Evolutionary conservation across 2,329 filamentous ascomycete species (phyloP), one percentile per base, ranked within the genome.

Genomic region (Phyllosticta capitalensis): DNA sequence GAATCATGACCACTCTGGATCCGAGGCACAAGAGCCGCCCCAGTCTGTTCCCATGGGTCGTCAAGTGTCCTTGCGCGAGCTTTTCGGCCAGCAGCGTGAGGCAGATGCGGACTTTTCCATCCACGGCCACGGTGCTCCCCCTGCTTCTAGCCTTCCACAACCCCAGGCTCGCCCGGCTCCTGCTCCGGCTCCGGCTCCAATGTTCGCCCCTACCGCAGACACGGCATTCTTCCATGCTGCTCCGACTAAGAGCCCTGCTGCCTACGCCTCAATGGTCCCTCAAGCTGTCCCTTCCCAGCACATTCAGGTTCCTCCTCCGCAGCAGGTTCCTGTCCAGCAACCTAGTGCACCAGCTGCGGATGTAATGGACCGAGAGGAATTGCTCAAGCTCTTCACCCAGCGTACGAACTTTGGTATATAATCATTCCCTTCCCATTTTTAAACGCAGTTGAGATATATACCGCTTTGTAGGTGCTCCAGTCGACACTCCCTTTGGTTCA

Each of bases 11-110:
- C 57, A 59, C 26, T 61, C 61, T 9, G 56, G 59, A 12, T 58
- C 61, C 7, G 67, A 68, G 12, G 65, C 61, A 14, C 63, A 65
- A 48, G 66, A 71, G 49, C 66, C 66, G 30, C 63, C 75, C 7
- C 67, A 71, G n/a, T 74, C 75, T 54, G 73, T 74, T 14, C 70
- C 77, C 12, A 81, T 80, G 77, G 79, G 77, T n/a, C 76, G 78
- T 52, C 79, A 79, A 67, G 70, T 81, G 22, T 80, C 76, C 17
- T 68, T 82, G 9, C 75, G 79, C 59, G 78, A 83, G 63, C 67
- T 82, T 1, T 82, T 83, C 64, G 79, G 79, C 5, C 78, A 81
- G 65, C 79, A 83, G 64, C 74, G 78, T 52, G 75, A 75, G 26
- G 74, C 78, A 55, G 80, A 82, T 63, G 75, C 79, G 57, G 78